phyloP scores from a whole-genome alignment of 805 yeast species.

The Zygotorulaspora chibaensis region DNA sequence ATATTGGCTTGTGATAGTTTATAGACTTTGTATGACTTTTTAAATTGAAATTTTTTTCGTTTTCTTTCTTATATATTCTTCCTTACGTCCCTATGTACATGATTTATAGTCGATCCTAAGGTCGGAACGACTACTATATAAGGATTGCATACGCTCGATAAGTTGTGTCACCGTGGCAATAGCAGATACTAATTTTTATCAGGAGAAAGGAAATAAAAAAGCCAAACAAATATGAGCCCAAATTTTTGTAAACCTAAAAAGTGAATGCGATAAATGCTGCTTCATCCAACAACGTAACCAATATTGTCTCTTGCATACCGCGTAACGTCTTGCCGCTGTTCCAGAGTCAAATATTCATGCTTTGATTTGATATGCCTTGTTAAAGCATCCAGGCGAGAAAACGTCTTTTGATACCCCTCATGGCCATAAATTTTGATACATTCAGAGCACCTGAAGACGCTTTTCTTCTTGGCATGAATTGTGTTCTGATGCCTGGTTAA shows the following conservation, averaged over 20 bases:
- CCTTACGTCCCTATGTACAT: too few relatives aligned
- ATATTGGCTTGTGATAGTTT: not conserved
- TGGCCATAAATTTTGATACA: constrained; percentile 53
- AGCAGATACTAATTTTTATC: not conserved
- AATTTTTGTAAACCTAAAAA: not conserved
- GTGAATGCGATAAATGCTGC: not conserved
- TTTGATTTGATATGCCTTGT: constrained; percentile 91
- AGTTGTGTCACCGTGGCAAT: not conserved
- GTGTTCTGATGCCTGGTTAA: constrained; percentile 94
- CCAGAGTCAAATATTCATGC: constrained; percentile 54
- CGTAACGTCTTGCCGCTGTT: constrained; percentile 64
- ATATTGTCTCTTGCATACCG: constrained; percentile 75
- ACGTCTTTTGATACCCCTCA: constrained; percentile 60
- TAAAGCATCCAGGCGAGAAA: constrained; percentile 90
- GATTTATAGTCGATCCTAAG: too few relatives aligned
- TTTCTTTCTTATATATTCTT: too few relatives aligned
- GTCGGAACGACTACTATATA: not conserved
- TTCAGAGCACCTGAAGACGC: constrained; percentile 77
- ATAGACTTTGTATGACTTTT: not conserved
- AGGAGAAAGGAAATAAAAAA: not conserved
- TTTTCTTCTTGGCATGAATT: constrained; percentile 84
- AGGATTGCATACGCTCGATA: not conserved
- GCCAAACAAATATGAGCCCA: not conserved
- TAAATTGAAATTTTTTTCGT: too few relatives aligned
- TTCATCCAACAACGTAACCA: constrained; percentile 43